A percentile compares a stretch with the other conserved stretches of the same genome.
Evolutionary conservation across 2,329 filamentous ascomycete species (phyloP).

Genomic region (Ophiostoma quercus): DNA sequence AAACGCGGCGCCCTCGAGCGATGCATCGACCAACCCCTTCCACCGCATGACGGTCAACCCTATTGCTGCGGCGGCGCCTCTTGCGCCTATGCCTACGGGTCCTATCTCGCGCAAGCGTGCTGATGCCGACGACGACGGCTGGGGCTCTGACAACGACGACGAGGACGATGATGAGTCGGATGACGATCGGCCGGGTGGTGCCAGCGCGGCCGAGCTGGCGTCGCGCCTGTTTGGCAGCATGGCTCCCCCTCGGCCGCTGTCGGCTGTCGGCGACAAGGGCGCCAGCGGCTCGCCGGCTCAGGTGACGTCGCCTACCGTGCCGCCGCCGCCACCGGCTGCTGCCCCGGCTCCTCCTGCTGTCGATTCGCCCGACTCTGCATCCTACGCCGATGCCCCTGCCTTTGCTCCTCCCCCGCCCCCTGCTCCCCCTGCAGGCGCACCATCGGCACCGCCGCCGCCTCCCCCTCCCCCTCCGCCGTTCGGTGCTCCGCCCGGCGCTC

Average conservation of each 20-base stretch:
- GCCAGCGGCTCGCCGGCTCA: slow-evolving; percentile 36
- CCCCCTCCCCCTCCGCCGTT: slow-evolving; percentile 29
- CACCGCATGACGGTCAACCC: slow-evolving; percentile 71
- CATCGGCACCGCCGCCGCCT: slow-evolving; percentile 28
- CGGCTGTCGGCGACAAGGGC: slow-evolving; percentile 66
- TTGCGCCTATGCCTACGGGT: slow-evolving; percentile 45
- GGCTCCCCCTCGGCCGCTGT: slow-evolving; percentile 84
- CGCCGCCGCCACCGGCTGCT: slow-evolving; percentile 33
- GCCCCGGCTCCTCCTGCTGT: slow-evolving; percentile 27
- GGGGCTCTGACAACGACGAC: slow-evolving; percentile 69
- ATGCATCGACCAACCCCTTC: slow-evolving; percentile 84
- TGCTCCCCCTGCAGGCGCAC: slow-evolving; percentile 33
- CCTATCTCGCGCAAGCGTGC: slow-evolving; percentile 51
- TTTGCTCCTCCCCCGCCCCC: slow-evolving; percentile 26
- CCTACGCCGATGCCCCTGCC: slow-evolving; percentile 23
- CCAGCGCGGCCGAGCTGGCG: slow-evolving; percentile 83
- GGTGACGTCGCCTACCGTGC: slow-evolving; percentile 38
- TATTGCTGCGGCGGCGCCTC: slow-evolving; percentile 40
- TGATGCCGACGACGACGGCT: slow-evolving; percentile 60
- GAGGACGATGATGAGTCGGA: slow-evolving; percentile 61
- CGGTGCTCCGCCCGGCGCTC: slow-evolving; percentile 29
- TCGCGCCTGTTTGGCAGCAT: slow-evolving; percentile 96
- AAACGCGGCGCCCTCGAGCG: slow-evolving; percentile 39
- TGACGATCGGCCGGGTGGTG: slow-evolving; percentile 72
- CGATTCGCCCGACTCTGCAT: slow-evolving; percentile 13